phyloP scores from a whole-genome alignment of 305 asterid species.

The Plantago rigida region DNA sequence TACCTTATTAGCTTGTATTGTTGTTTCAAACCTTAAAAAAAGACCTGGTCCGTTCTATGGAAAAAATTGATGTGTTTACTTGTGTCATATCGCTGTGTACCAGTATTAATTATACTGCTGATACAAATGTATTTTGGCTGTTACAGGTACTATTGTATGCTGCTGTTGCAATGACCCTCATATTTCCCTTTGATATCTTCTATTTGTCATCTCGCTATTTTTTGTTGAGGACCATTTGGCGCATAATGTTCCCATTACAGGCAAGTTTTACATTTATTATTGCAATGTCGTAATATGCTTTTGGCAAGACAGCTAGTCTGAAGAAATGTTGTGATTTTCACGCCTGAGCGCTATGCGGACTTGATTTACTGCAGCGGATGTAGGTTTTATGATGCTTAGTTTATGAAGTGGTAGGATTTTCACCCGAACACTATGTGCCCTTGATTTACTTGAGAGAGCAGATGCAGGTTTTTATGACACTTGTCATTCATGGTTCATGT shows the following conservation, averaged over 20 bases:
- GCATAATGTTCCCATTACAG: constrained; percentile 80
- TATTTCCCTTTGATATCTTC: constrained; percentile 91
- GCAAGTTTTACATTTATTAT: constrained; percentile 33
- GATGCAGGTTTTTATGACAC: too few relatives aligned
- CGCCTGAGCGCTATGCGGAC: background rate
- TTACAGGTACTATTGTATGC: constrained; percentile 84
- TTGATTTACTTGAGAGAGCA: too few relatives aligned
- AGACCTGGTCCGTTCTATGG: too few relatives aligned
- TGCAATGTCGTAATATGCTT: background rate
- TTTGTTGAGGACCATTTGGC: constrained; percentile 79
- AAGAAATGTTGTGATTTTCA: constrained; percentile 2
- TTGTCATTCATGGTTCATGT: too few relatives aligned
- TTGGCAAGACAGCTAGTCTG: background rate
- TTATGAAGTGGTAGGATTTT: too few relatives aligned
- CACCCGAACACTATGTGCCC: too few relatives aligned
- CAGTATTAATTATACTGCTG: constrained; percentile 8
- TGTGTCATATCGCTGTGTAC: background rate
- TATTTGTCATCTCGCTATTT: constrained; percentile 83
- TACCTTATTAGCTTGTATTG: too few relatives aligned
- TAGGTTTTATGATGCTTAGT: too few relatives aligned
- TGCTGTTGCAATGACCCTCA: constrained; percentile 69
- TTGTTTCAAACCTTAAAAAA: too few relatives aligned
- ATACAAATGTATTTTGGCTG: constrained; percentile 24
- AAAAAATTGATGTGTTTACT: background rate
- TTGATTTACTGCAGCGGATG: background rate